Base-by-base conservation (phyloP, 371 early-diverging fungal genomes). In the Mortierella sp. region DNA sequence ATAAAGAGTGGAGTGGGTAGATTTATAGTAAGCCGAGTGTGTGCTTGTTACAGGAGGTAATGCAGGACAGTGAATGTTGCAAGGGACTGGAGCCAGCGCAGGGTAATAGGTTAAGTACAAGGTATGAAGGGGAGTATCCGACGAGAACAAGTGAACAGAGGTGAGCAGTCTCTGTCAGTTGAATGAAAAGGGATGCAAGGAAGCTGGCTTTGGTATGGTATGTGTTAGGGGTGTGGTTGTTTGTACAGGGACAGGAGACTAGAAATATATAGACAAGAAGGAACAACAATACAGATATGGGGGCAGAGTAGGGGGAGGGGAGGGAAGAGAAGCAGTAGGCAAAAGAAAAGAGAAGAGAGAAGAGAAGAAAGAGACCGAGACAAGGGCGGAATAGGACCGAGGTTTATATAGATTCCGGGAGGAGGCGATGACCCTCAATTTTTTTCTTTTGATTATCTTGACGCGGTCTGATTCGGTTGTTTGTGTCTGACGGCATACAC, bases 151-250 rank as follows among this genome's bases (percentile, higher is more conserved):
- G 21, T n/a, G 37, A 31, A 67, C 68, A 75, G 76, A 75, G 76
- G 76, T 75, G 76, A 75, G 76, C 76, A 69, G 76, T 68, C 76
- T 75, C 76, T 75, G 64, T 68, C 39, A 30, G 28, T 44, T 52
- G 32, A 21, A 12, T 30, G 21, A 28, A 32, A 51, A 41, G 46
- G 51, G 41, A 42, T 43, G 43, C 28, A 37, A 34, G 17, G 53
- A 48, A 49, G 46, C 34, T 49, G 60, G n/a, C 19, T 44, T 44
- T n/a, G n/a, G n/a, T n/a, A n/a, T n/a, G n/a, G 44, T 14, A 19
- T 44, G 21, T 19, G 15, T 58, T 26, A 32, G 32, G 56, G 41
- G 43, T 9, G 19, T 24, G 50, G n/a, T 28, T 17, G 24, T 9
- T 49, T 51, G 62, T 27, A 57, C 48, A 63, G 53, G 26, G 54